phyloP scores from a whole-genome alignment of 1,139 yeast species.

The Williopsis jadinii region DNA sequence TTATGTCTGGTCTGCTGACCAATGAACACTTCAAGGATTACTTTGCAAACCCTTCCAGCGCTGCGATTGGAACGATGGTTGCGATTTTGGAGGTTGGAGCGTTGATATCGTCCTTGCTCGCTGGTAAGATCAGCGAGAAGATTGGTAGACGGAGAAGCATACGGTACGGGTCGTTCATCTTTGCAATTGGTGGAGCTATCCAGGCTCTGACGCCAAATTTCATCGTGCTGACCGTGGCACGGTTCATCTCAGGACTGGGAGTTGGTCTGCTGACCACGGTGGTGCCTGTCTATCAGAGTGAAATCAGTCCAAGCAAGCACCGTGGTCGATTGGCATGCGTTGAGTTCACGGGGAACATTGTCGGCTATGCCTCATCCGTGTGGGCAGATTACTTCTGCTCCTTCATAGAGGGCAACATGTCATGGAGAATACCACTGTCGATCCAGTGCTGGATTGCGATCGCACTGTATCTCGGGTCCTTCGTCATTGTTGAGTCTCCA shows the following conservation, averaged over 20 bases:
- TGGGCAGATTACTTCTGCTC: conserved; percentile 88
- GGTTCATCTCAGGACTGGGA: conserved; percentile 80
- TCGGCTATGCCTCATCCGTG: conserved; percentile 80
- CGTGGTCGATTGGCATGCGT: conserved; percentile 87
- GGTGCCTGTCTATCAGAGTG: conserved; percentile 92
- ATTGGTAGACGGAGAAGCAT: conserved; percentile 80
- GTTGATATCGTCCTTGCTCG: conserved; percentile 63
- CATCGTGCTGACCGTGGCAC: conserved; percentile 54
- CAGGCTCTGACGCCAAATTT: conserved; percentile 56
- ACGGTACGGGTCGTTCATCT: conserved; percentile 72
- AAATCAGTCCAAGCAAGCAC: conserved; percentile 82
- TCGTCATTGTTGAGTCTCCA: conserved; percentile 79
- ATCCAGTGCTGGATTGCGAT: conserved; percentile 74
- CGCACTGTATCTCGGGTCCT: conserved; percentile 63
- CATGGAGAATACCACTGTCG: conserved; percentile 78
- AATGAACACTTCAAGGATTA: conserved; percentile 67
- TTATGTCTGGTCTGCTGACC: conserved; percentile 75
- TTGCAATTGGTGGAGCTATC: conserved; percentile 72
- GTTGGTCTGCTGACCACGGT: conserved; percentile 89
- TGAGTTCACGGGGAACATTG: conserved; percentile 86
- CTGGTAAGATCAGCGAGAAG: conserved; percentile 73
- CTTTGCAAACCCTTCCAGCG: conserved; percentile 64
- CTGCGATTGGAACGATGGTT: conserved; percentile 70
- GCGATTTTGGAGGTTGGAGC: conserved; percentile 88
- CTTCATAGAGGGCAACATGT: conserved; percentile 43